A percentile compares a stretch with the other conserved stretches of the same genome.
These are phyloP conservation scores for Rhizopogon rudus DNA, from an alignment of 768 basidiomycete genomes.

Conservation along the genomic window DNA sequence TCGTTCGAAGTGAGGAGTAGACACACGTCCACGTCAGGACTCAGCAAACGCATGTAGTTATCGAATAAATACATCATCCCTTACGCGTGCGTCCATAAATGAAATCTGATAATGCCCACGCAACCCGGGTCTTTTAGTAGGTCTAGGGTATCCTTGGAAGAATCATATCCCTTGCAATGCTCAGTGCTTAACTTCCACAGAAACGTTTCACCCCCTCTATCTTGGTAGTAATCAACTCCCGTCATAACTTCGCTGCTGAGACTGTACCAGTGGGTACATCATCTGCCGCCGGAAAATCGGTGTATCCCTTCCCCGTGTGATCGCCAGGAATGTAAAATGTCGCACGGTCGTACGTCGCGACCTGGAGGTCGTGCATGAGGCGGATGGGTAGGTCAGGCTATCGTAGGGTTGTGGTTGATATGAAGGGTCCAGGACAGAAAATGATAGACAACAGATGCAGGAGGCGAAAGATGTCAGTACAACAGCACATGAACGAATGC, in stretches of 20 bases:
- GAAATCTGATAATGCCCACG: no score
- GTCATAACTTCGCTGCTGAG: neutral
- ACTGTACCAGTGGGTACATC: neutral
- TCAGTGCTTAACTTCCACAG: no score
- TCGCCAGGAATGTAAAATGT: conserved; percentile 23
- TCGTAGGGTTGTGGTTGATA: neutral
- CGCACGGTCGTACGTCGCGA: conserved; percentile 20
- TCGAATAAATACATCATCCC: no score
- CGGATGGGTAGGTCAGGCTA: conserved; percentile 33
- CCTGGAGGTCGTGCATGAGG: conserved; percentile 20
- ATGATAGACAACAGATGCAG: neutral
- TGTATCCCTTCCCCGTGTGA: conserved; percentile 26
- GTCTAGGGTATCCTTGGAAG: no score
- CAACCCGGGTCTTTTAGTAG: no score
- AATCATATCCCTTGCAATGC: no score
- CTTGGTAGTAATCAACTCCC: no score
- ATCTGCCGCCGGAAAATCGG: conserved; percentile 23
- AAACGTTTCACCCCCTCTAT: no score
- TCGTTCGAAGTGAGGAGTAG: no score
- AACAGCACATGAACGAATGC: neutral
- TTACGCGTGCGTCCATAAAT: no score
- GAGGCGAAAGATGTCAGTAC: neutral
- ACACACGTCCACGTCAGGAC: no score
- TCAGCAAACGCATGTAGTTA: no score
- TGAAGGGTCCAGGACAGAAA: neutral